Base-by-base conservation (phyloP, 78 protist genomes). In the Dictyostelium citrinum region DNA sequence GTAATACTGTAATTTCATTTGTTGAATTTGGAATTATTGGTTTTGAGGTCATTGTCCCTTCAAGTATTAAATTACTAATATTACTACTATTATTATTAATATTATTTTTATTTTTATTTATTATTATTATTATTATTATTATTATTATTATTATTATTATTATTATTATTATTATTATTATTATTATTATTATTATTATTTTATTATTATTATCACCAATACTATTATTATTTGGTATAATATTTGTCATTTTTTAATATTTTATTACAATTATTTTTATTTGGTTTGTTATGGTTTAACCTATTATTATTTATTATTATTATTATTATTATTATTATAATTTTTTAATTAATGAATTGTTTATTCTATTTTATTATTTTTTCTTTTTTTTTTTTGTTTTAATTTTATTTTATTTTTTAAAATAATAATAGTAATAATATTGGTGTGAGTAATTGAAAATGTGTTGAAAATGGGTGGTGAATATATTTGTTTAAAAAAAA, bases 171-270 rank as follows among this genome's bases (percentile, higher is more conserved):
- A 72, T 39, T 39, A 43, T 27, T 43, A 76, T 76, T 43, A 45
- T 45, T 76, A 35, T 70, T n/a, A 39, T 35, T 74, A 74, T 74
- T 74, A 31, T n/a, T 39, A 74, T 70, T 70, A 31, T 70, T 68
- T 61, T 64, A 24, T 64, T 24, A 64, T 24, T 64, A 64, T 64
- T 24, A 24, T 49, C 16, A 49, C 5, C 8, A 76, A 5, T 43
- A 43, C 5, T 39, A 39, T 35, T 72, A 35, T 11, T 72, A 72
- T 72, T 72, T 67, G 75, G 31, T 68, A 10, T 31, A 68, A 67
- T 67, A 10, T 27, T 67, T 49, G 22, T 49, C 60, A 49, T 49
- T 49, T 49, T 49, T 55, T 55, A 11, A 71, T 70, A 16, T 71
- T 8, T 29, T 71, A 35, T 35, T 55, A 20, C 37, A 14, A 35